Evolutionary conservation across 202 grass and related monocot species (phyloP), one percentile per base, ranked within the genome.

Genomic region (Zizania palustris): DNA sequence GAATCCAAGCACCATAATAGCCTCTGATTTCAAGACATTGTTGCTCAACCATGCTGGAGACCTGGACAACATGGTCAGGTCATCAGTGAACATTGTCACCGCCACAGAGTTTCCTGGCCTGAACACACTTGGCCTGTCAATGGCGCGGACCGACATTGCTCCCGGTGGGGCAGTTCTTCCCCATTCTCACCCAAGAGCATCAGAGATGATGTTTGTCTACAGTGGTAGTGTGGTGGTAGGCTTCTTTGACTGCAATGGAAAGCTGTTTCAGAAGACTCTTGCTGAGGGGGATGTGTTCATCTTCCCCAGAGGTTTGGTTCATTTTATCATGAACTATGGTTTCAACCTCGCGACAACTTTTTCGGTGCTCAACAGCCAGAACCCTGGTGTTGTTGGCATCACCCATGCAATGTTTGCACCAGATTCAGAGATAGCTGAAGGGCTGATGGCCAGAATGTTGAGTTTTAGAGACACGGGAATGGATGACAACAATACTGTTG

Each of bases 11-110:
- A 73, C 64, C 75, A 72, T 85, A 43, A 5, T 67, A 38, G 82
- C 85, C 0, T 82, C 82, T 11, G 89, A 91, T 50, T 91, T 91
- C 81, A 87, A 91, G 81, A 85, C 81, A 36, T 64, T 64, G 67
- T 68, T 81, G 75, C 88, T 87, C 9, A 82, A 85, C 48, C 72
- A 78, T 40, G 81, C 81, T 0, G 77, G 88, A 13, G 63, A 79
- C 50, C 7, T 83, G 0, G 56, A 78, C 40, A 87, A 78, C 76
- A 44, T 84, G 21, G 39, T 56, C 43, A 42, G 62, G 35, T 91
- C 85, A 16, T 82, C 73, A 3, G 71, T 61, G 51, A 88, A 68
- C 74, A 73, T 88, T 14, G 74, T 88, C 45, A 85, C 82, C 3
- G 59, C 85, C 37, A 18, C 82, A 0, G 85, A 91, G 61, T 83